Evolutionary conservation across 2,329 filamentous ascomycete species (phyloP).

Genomic region (Cladosporium sp.): DNA sequence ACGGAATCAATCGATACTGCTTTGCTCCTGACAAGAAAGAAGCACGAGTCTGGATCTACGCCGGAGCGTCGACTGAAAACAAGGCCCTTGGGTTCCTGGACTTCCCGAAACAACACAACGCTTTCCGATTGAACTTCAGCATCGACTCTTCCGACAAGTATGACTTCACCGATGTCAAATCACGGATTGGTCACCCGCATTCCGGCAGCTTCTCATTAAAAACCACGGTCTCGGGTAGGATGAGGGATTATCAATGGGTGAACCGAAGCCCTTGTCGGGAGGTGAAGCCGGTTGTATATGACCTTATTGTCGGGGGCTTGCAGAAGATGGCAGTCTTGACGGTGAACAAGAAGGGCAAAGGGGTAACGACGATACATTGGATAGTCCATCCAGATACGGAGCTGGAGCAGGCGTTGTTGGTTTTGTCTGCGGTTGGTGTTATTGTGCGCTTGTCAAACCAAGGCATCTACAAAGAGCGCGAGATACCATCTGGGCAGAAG

Average conservation of each 20-base stretch:
- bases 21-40: not conserved
- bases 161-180: not conserved
- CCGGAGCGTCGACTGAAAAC: conserved; percentile 3
- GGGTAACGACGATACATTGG: conserved; percentile 32
- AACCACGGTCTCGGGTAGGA: not conserved
- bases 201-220: not conserved
- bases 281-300: not conserved
- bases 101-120: conserved; percentile 4
- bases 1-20: not conserved
- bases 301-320: not conserved
- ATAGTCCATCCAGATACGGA: conserved; percentile 32
- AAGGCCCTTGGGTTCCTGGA: not conserved
- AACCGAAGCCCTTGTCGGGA: not conserved
- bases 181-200: conserved; percentile 7
- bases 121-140: conserved; percentile 2
- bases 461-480: not conserved
- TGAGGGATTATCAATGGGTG: not conserved
- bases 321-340: not conserved
- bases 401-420: conserved; percentile 1
- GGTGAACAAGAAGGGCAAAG: conserved; percentile 30
- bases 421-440: conserved; percentile 3
- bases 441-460: conserved; percentile 2
- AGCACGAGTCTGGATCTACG: not conserved
- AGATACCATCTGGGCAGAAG: not conserved
- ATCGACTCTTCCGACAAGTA: not conserved